Evolutionary conservation across 2,329 filamentous ascomycete species (phyloP).

Genomic region (Sporothrix phasma): DNA sequence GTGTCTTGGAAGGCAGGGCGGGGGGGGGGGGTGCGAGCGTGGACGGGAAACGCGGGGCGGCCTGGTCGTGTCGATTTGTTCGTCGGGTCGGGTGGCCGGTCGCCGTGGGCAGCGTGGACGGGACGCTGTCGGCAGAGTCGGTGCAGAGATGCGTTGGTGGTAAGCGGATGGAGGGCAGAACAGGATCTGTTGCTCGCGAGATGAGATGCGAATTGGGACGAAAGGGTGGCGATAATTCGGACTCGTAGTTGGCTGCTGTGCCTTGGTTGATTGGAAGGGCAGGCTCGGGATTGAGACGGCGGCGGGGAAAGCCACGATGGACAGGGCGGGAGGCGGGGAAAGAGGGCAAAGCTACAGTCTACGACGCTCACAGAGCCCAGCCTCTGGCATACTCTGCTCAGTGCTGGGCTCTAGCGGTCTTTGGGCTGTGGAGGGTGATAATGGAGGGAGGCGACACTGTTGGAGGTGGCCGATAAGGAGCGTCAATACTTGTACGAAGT

Average conservation of each 20-base stretch:
- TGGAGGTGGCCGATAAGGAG: neutral
- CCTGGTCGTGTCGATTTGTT: neutral
- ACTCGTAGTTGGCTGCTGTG: neutral
- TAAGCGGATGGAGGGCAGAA: neutral
- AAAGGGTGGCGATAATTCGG: conserved; percentile 1
- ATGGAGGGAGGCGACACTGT: neutral
- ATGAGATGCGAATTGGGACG: conserved; percentile 9
- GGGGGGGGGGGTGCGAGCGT: neutral
- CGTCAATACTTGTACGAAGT: too few species aligned
- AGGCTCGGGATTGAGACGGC: conserved; percentile 7
- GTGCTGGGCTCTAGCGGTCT: neutral
- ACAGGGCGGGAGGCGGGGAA: neutral
- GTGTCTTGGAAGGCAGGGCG: neutral
- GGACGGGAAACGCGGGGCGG: neutral
- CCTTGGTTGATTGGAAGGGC: conserved; percentile 1
- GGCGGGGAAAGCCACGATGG: conserved; percentile 7
- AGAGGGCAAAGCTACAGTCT: neutral
- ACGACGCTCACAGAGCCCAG: neutral
- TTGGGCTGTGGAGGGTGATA: neutral
- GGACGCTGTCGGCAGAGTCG: neutral
- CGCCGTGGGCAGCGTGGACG: neutral
- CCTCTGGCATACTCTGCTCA: neutral
- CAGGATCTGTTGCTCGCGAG: neutral
- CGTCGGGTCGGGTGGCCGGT: neutral
- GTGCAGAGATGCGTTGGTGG: neutral